Percentiles rank a stretch among this genome's conserved stretches.
phyloP scores from a whole-genome alignment of 805 yeast species.

The Cyberlindnera mycetangii region DNA sequence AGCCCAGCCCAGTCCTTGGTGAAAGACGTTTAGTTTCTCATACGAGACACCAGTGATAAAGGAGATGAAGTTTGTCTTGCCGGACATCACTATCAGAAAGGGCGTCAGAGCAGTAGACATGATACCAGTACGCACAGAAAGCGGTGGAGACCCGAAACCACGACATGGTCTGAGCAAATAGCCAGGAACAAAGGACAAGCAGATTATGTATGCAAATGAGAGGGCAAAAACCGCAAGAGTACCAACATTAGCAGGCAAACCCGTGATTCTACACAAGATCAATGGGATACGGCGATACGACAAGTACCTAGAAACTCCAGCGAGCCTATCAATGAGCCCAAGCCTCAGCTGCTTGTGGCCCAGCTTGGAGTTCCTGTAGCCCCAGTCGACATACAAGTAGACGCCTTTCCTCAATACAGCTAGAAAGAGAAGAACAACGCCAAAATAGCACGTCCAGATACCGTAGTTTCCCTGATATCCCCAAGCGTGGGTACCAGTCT shows the following conservation, averaged over 20 bases:
- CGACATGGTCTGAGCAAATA: slow-evolving; percentile 49
- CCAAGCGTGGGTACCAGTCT: slow-evolving; percentile 18
- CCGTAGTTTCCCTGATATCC: slow-evolving; percentile 18
- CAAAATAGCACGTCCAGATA: slow-evolving; percentile 18
- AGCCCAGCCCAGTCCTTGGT: slow-evolving; percentile 39
- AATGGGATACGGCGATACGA: slow-evolving; percentile 34
- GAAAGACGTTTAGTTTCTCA: slow-evolving; percentile 51
- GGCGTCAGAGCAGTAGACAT: slow-evolving; percentile 51
- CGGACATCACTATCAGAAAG: slow-evolving; percentile 46
- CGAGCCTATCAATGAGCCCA: slow-evolving; percentile 18
- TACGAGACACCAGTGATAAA: slow-evolving; percentile 51
- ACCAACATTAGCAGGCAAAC: slow-evolving; percentile 39
- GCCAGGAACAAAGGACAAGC: slow-evolving; percentile 42
- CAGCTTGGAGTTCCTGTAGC: slow-evolving; percentile 17
- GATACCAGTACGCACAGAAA: slow-evolving; percentile 51
- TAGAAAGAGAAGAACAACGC: slow-evolving; percentile 12
- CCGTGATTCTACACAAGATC: slow-evolving; percentile 32
- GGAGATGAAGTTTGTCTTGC: slow-evolving; percentile 50
- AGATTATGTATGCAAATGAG: slow-evolving; percentile 34
- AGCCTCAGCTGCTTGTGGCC: background rate
- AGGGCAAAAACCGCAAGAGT: slow-evolving; percentile 32
- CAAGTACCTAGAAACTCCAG: slow-evolving; percentile 31
- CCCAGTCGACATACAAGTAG: slow-evolving; percentile 18
- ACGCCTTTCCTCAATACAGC: slow-evolving; percentile 7
- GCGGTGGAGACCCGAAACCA: slow-evolving; percentile 57